phyloP scores from a whole-genome alignment of 2,329 filamentous ascomycete genomes.

The Phyllosticta citrichinensis region DNA sequence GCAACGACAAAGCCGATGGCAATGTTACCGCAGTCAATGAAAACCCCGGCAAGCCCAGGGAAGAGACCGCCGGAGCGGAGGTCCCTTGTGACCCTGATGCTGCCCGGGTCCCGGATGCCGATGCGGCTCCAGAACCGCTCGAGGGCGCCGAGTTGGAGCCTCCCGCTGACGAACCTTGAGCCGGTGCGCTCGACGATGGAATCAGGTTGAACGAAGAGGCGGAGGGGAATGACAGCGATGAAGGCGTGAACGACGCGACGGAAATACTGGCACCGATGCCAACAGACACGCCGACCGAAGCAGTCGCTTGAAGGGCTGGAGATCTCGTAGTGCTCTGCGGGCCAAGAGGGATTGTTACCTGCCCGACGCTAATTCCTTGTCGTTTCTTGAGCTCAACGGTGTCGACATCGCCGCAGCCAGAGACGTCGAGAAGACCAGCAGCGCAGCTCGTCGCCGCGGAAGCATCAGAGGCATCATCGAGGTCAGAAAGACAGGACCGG shows the following conservation, averaged over 20 bases:
- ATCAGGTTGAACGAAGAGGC: background rate
- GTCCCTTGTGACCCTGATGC: background rate
- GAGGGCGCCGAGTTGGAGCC: background rate
- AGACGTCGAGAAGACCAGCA: background rate
- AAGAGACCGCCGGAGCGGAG: background rate
- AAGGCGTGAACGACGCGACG: background rate
- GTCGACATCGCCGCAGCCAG: background rate
- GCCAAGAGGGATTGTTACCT: background rate
- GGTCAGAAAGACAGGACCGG: background rate
- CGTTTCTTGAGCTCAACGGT: background rate
- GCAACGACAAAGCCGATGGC: background rate
- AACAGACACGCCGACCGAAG: background rate
- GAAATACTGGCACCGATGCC: background rate
- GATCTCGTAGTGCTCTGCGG: background rate
- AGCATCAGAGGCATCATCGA: background rate
- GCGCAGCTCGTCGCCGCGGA: background rate
- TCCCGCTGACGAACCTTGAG: background rate
- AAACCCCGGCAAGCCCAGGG: background rate
- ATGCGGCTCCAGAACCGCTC: background rate
- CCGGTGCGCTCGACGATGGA: background rate
- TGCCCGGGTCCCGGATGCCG: background rate
- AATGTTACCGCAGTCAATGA: background rate
- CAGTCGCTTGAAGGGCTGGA: background rate
- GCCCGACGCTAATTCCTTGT: background rate
- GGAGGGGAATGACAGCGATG: background rate